A percentile compares a stretch with the other conserved stretches of the same genome.
phyloP scores from a whole-genome alignment of 192 early-diverging fungal species.

The Dimargaris cristalligena region DNA sequence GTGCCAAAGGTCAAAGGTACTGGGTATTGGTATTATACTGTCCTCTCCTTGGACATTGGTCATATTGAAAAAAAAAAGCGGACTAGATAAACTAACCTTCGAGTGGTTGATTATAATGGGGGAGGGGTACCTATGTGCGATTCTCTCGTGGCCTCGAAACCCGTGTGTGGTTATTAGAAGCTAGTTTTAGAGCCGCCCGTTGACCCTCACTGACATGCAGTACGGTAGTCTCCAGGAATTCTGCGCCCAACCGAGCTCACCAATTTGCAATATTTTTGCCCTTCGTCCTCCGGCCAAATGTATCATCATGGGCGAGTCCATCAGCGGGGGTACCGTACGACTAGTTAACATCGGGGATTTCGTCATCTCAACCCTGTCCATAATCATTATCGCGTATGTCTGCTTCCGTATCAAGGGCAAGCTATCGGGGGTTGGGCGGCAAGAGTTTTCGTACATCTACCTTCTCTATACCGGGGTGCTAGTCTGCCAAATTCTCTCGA shows the following conservation, averaged over 20 bases:
- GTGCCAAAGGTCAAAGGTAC: too few species aligned
- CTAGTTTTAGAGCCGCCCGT: not conserved
- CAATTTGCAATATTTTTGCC: not conserved
- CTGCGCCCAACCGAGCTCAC: not conserved
- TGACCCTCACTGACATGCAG: not conserved
- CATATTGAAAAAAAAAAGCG: not conserved
- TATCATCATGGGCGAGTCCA: not conserved
- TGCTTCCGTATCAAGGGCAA: not conserved
- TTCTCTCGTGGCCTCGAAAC: not conserved
- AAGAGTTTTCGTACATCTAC: slow-evolving; percentile 6
- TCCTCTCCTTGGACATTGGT: not conserved
- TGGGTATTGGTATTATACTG: not conserved
- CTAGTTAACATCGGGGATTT: not conserved
- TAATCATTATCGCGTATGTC: not conserved
- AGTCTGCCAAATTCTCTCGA: not conserved
- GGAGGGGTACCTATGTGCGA: not conserved
- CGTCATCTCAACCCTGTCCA: not conserved
- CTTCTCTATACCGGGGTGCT: not conserved
- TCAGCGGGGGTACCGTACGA: not conserved
- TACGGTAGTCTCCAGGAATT: not conserved
- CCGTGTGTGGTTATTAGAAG: not conserved
- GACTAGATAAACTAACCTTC: not conserved
- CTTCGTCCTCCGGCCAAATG: not conserved
- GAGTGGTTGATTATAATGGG: not conserved
- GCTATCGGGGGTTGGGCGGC: not conserved